Evolutionary conservation across 2,329 filamentous ascomycete species (phyloP), one percentile per base, ranked within the genome.

Genomic region (Hypomyces rosellus): DNA sequence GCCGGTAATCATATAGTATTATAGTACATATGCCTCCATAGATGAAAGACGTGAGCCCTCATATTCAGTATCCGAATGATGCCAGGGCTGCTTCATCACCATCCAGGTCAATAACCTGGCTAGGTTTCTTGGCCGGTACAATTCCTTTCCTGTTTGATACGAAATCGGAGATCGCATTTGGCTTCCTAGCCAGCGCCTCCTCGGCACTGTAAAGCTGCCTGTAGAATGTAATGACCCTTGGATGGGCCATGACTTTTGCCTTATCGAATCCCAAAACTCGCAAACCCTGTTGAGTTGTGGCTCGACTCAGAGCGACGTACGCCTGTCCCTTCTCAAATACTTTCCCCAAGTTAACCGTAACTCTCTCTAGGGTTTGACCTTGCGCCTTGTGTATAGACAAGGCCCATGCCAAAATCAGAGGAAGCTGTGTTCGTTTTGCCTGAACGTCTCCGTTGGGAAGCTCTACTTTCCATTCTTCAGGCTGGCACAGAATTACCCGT

Each of bases 291-390:
- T 96, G 90, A 52, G 79, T 88, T 1, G 89, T 95, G 13, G 93
- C 93, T 69, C 93, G 88, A 74, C 89, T 95, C 13, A 99, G 81
- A 46, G 93, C 93, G 46, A 99, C 93, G 63, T 99, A 99, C 5
- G 93, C 93, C 67, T 99, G 93, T 0, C 93, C 93, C 68, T 96
- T 96, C 66, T 99, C 93, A 61, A 99, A 99, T 1, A 96, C 88
- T 54, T 82, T 86, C 30, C 89, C 88, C 1, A 99, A 76, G 64
- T 99, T 90, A 22, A 99, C 93, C 63, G 95, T 95, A 53, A 99
- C 93, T 46, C 92, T 80, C 63, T 95, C 90, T 22, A 96, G 73
- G 1, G 92, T 97, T 67, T 97, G 92, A 1, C 92, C 92, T 65
- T 97, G 92, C 1, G 93, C 93, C 70, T 99, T 99, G 74, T 99